A percentile compares a stretch with the other conserved stretches of the same genome.
Conservation (phyloP, 768 basidiomycete species). For the Austroboletus eburneus region DNA sequence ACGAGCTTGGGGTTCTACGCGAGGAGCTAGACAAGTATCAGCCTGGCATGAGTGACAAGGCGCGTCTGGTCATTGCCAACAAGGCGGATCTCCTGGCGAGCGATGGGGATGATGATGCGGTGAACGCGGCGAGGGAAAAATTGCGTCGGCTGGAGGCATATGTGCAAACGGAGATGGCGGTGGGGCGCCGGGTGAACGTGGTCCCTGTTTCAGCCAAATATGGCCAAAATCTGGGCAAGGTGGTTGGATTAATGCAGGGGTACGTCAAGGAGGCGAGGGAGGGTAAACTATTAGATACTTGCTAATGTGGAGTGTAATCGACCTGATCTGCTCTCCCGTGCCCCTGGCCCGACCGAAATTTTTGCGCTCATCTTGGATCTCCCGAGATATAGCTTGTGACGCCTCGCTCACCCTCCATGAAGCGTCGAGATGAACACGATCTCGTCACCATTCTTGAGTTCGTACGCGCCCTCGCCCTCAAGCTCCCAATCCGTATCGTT, state of each 20-base stretch:
- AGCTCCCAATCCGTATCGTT: slow-evolving; percentile 98
- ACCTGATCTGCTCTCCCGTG: neutral
- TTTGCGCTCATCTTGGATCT: neutral
- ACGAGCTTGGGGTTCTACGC: slow-evolving; percentile 65
- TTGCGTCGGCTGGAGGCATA: slow-evolving; percentile 52
- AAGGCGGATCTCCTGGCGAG: slow-evolving; percentile 83
- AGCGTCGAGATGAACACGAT: slow-evolving; percentile 96
- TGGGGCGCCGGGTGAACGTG: slow-evolving; percentile 49
- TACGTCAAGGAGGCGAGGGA: slow-evolving; percentile 55
- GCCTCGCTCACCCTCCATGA: slow-evolving; percentile 50
- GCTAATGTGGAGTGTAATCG: too few relatives aligned
- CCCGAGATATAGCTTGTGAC: neutral
- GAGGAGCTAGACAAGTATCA: slow-evolving; percentile 85
- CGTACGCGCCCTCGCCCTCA: slow-evolving; percentile 89
- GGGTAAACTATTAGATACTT: neutral
- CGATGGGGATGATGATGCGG: slow-evolving; percentile 42
- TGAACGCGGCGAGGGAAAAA: slow-evolving; percentile 54
- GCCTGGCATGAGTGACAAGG: slow-evolving; percentile 70
- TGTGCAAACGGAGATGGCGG: slow-evolving; percentile 45
- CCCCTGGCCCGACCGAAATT: neutral
- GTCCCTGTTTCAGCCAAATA: slow-evolving; percentile 85
- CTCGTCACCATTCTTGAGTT: slow-evolving; percentile 74
- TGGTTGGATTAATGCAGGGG: slow-evolving; percentile 62
- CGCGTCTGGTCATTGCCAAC: slow-evolving; percentile 84
- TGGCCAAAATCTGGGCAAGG: slow-evolving; percentile 70